phyloP scores from a whole-genome alignment of 1,284 basidiomycete genomes.

The Microbotryum saponariae region DNA sequence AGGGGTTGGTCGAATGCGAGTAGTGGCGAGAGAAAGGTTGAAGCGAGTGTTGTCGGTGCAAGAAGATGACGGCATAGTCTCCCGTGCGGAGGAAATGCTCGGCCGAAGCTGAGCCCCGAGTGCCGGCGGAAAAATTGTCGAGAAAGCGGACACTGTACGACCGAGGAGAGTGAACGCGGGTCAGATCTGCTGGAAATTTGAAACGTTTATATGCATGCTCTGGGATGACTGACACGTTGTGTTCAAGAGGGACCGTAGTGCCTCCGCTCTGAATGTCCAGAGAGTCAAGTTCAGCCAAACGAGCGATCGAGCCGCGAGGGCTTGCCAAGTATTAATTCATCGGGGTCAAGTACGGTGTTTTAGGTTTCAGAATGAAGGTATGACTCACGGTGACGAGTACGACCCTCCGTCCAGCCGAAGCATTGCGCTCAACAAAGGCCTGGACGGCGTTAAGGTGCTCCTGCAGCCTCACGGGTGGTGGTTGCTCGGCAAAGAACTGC shows the following conservation, averaged over 20 bases:
- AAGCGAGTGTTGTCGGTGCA: conserved; percentile 93
- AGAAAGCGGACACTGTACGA: conserved; percentile 79
- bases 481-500: conserved; percentile 75
- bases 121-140: conserved; percentile 98
- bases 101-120: conserved; percentile 91
- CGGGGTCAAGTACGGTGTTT: not conserved
- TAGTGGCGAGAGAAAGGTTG: conserved; percentile 96
- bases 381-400: conserved; percentile 83
- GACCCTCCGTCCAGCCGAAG: conserved; percentile 59
- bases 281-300: conserved; percentile 5
- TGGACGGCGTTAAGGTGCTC: conserved; percentile 57
- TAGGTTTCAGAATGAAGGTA: not conserved
- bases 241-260: conserved; percentile 87
- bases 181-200: not conserved
- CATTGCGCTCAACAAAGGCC: conserved; percentile 65
- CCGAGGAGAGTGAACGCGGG: not conserved
- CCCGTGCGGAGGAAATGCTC: conserved; percentile 85
- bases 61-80: conserved; percentile 95
- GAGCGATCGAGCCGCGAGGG: not conserved
- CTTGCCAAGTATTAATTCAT: not conserved
- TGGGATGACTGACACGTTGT: conserved; percentile 72
- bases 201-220: not conserved
- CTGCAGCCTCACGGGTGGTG: conserved; percentile 60
- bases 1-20: conserved; percentile 94
- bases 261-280: conserved; percentile 66